Conservation (phyloP, 164 flowering plant species). For the Macadamia integrifolia region DNA sequence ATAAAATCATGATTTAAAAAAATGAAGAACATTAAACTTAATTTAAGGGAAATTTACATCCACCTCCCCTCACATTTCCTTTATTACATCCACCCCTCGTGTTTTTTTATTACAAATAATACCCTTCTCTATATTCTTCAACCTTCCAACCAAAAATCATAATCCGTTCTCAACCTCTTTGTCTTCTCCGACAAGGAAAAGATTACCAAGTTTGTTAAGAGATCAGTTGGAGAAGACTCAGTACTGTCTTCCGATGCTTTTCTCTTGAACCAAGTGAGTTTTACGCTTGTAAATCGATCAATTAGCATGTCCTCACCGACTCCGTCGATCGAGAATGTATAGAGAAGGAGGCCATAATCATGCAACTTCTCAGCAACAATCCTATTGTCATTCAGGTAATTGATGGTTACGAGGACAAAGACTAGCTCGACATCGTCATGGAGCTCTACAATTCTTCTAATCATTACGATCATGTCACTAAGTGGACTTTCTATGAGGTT, state of each 20-base stretch:
- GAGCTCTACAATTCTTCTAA: slow-evolving; percentile 43
- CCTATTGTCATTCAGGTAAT: slow-evolving; percentile 38
- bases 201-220: slow-evolving; percentile 58
- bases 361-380: slow-evolving; percentile 35
- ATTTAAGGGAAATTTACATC: too few species aligned
- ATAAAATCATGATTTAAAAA: too few species aligned
- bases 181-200: too few species aligned
- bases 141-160: too few species aligned
- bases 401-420: slow-evolving; percentile 44
- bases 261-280: slow-evolving; percentile 27
- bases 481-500: slow-evolving; percentile 32
- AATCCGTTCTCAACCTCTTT: too few species aligned
- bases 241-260: slow-evolving; percentile 52
- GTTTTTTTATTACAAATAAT: too few species aligned
- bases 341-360: slow-evolving; percentile 51
- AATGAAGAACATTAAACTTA: too few species aligned
- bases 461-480: slow-evolving; percentile 33
- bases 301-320: slow-evolving; percentile 40
- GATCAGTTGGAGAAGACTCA: slow-evolving; percentile 77
- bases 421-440: slow-evolving; percentile 39
- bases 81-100: too few species aligned
- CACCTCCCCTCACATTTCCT: too few species aligned
- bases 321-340: slow-evolving; percentile 55
- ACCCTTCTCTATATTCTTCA: too few species aligned
- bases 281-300: slow-evolving; percentile 70